phyloP scores from a whole-genome alignment of 345 rosid species.

The Brassica nigra region DNA sequence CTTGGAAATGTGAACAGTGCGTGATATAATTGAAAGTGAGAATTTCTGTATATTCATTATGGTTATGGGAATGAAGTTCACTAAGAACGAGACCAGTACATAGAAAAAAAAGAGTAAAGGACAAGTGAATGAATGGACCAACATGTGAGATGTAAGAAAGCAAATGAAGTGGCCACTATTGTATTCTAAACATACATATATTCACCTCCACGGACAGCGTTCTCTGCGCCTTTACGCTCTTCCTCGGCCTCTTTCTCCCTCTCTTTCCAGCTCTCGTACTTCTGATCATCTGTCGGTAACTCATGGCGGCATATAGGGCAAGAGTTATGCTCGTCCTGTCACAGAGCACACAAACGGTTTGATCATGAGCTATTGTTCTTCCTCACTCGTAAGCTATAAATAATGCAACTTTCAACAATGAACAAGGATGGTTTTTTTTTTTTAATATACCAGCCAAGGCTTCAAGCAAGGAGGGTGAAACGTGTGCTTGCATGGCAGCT shows the following conservation, averaged over 20 bases:
- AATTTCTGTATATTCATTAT: not conserved
- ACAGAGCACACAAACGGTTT: not conserved
- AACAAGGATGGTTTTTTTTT: slow-evolving; percentile 4
- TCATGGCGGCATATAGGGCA: slow-evolving; percentile 96
- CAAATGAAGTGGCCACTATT: not conserved
- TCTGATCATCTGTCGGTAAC: slow-evolving; percentile 84
- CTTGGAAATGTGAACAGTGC: not conserved
- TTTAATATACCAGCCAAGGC: slow-evolving; percentile 87
- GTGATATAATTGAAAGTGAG: not conserved
- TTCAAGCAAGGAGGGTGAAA: slow-evolving; percentile 95
- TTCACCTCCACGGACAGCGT: slow-evolving; percentile 92
- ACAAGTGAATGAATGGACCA: not conserved
- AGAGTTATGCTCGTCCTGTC: slow-evolving; percentile 93
- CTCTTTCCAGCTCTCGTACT: slow-evolving; percentile 93
- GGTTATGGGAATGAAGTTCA: not conserved
- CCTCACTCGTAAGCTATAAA: not conserved
- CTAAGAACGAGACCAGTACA: not conserved
- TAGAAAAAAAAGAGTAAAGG: not conserved
- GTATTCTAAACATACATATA: slow-evolving; percentile 72
- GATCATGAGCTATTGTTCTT: not conserved
- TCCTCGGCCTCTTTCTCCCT: slow-evolving; percentile 85
- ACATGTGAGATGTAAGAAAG: not conserved
- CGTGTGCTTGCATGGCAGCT: slow-evolving; percentile 89
- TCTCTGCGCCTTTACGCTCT: slow-evolving; percentile 89
- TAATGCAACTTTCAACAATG: not conserved